Base-by-base conservation (phyloP, 2,329 filamentous ascomycete genomes). In the Colletotrichum falcatum region DNA sequence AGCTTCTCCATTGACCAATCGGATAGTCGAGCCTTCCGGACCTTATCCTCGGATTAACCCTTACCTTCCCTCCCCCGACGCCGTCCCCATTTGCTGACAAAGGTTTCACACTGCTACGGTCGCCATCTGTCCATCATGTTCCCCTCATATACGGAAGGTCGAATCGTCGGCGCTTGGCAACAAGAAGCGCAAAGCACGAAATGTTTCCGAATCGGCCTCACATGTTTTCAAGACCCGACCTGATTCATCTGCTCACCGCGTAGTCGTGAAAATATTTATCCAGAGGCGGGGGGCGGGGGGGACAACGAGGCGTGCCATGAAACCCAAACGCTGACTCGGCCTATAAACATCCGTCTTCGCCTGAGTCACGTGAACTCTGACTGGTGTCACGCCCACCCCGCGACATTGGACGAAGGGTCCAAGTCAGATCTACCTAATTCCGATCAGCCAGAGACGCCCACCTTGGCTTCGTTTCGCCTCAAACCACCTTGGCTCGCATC, bases 101-200 rank as follows among this genome's bases (percentile, higher is more conserved):
- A 70, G 49, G 62, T 70, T 70, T 70, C 66, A 66, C 28, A 4
- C n/a, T 66, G 66, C 66, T 66, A 61, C 62, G 66, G 39, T 51
- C 33, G 62, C 62, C 66, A 69, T 46, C 60, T 9, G 46, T 42
- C 2, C 16, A 48, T 48, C 37, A 26, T 18, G 26, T 35, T 55
- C 6, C 54, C 46, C 35, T 46, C 9, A 26, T 54, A 26, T 44
- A 55, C 58, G 37, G n/a, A 46, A 20, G 42, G 39, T 30, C 39
- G 26, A 51, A 37, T 3, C 30, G 11, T 35, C 66, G 12, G 9
- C 12, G 4, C 39, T 61, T 28, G 63, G 63, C 39, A 53, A 58
- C 8, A 49, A 11, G 49, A 28, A 61, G 42, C 62, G 42, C 49
- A 56, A 55, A 28, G 18, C 48, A 33, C 26, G 4, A 54, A 28